These are phyloP conservation scores for Pseudogymnoascus sp. DNA, from an alignment of 2,329 filamentous ascomycete genomes.

Conservation along the genomic window DNA sequence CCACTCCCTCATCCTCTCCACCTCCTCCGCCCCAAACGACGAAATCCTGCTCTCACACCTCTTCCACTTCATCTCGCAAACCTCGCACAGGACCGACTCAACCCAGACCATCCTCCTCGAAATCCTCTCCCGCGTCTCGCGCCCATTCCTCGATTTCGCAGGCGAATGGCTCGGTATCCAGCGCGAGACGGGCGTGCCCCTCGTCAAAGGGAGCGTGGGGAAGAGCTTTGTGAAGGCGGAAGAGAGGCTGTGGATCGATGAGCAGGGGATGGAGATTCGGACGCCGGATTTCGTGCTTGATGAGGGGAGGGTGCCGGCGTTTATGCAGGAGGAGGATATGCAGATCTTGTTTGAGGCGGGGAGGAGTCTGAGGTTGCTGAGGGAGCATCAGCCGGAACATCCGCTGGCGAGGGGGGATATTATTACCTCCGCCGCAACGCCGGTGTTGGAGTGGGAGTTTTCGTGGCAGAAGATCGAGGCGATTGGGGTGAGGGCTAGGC, in stretches of 20 bases:
- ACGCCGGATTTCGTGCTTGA: conserved; percentile 57
- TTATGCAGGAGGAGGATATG: conserved; percentile 62
- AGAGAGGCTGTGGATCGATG: conserved; percentile 46
- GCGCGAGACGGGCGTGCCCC: conserved; percentile 45
- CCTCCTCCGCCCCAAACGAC: conserved; percentile 37
- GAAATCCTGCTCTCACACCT: conserved; percentile 54
- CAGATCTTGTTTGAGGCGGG: conserved; percentile 72
- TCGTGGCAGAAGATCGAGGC: conserved; percentile 61
- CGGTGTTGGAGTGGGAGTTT: conserved; percentile 59
- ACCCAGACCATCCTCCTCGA: conserved; percentile 59
- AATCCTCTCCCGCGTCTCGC: conserved; percentile 53
- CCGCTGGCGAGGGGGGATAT: conserved; percentile 50
- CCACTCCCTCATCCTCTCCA: conserved; percentile 22
- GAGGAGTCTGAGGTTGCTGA: conserved; percentile 65
- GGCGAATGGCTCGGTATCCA: conserved; percentile 69
- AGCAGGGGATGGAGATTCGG: conserved; percentile 48
- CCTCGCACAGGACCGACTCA: conserved; percentile 55
- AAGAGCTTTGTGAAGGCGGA: conserved; percentile 54
- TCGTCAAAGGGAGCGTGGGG: conserved; percentile 41
- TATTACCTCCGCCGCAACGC: conserved; percentile 41
- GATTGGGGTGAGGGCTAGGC: conserved; percentile 51
- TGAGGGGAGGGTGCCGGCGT: conserved; percentile 58
- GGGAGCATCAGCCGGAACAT: conserved; percentile 62
- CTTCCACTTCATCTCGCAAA: conserved; percentile 52
- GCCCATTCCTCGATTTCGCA: conserved; percentile 59